Conservation (phyloP, 1,139 yeast genomes). For the Saccharomyces hybrid region DNA sequence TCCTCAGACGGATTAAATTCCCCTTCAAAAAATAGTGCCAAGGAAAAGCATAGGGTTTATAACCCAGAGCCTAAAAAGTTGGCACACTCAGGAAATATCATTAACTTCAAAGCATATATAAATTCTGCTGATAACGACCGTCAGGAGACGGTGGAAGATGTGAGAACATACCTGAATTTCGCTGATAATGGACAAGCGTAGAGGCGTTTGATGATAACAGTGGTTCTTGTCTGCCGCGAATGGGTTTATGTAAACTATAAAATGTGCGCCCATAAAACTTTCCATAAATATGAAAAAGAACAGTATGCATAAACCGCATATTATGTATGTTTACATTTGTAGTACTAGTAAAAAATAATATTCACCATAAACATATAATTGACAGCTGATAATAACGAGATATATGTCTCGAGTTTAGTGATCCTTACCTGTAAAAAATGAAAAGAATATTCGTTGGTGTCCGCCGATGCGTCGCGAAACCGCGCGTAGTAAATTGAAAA, state of each 20-base stretch:
- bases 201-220: neutral
- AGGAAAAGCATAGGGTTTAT: conserved; percentile 5
- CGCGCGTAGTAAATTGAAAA: neutral
- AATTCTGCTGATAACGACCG: neutral
- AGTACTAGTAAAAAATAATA: neutral
- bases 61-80: conserved; percentile 1
- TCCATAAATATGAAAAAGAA: neutral
- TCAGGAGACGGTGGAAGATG: conserved; percentile 13
- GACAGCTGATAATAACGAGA: neutral
- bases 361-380: neutral
- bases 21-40: neutral
- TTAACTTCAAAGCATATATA: conserved; percentile 5
- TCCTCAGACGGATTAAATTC: neutral
- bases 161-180: conserved; percentile 15
- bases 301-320: neutral
- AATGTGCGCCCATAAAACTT: neutral
- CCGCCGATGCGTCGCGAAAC: neutral
- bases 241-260: neutral
- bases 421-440: neutral
- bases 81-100: neutral
- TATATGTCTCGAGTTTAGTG: neutral
- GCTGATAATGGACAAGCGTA: conserved; percentile 8
- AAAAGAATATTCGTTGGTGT: neutral
- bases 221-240: neutral
- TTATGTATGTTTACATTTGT: neutral